Percentiles rank a stretch among this genome's conserved stretches.
phyloP scores from a whole-genome alignment of 2,329 filamentous ascomycete genomes.

The Pezicula radicicola region DNA sequence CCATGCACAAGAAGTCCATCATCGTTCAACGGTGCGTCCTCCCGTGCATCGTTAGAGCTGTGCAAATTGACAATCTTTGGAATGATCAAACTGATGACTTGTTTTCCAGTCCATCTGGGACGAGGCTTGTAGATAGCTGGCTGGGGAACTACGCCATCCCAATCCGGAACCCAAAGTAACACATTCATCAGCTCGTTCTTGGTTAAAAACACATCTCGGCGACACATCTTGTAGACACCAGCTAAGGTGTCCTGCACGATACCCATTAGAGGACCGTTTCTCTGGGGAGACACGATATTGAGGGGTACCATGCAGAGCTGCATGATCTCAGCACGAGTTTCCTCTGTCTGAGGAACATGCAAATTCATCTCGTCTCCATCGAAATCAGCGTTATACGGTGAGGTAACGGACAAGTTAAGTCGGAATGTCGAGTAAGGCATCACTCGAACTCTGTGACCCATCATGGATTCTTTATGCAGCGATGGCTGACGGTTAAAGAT shows the following conservation, averaged over 20 bases:
- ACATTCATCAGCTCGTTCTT: slow-evolving; percentile 95
- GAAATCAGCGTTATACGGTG: slow-evolving; percentile 99
- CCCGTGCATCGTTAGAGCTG: slow-evolving; percentile 57
- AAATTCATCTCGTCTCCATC: slow-evolving; percentile 99
- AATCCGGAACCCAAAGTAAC: slow-evolving; percentile 95
- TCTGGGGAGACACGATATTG: slow-evolving; percentile 97
- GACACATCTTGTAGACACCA: slow-evolving; percentile 94
- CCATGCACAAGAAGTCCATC: slow-evolving; percentile 79
- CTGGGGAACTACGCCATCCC: slow-evolving; percentile 91
- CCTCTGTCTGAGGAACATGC: slow-evolving; percentile 96
- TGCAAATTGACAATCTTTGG: slow-evolving; percentile 81
- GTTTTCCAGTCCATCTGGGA: slow-evolving; percentile 96
- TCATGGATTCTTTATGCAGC: slow-evolving; percentile 99
- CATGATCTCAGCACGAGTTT: slow-evolving; percentile 90
- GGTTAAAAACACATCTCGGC: slow-evolving; percentile 85
- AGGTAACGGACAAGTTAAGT: slow-evolving; percentile 94
- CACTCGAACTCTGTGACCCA: slow-evolving; percentile 95
- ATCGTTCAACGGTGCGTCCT: slow-evolving; percentile 64
- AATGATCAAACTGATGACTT: slow-evolving; percentile 91
- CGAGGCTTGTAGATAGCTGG: slow-evolving; percentile 92
- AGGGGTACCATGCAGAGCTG: slow-evolving; percentile 96
- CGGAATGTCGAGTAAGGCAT: slow-evolving; percentile 99
- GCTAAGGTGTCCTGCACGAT: slow-evolving; percentile 98
- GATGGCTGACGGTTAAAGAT: slow-evolving; percentile 99
- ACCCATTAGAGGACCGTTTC: slow-evolving; percentile 97